phyloP scores from a whole-genome alignment of 768 basidiomycete genomes.

The Naganishia vishniacii region DNA sequence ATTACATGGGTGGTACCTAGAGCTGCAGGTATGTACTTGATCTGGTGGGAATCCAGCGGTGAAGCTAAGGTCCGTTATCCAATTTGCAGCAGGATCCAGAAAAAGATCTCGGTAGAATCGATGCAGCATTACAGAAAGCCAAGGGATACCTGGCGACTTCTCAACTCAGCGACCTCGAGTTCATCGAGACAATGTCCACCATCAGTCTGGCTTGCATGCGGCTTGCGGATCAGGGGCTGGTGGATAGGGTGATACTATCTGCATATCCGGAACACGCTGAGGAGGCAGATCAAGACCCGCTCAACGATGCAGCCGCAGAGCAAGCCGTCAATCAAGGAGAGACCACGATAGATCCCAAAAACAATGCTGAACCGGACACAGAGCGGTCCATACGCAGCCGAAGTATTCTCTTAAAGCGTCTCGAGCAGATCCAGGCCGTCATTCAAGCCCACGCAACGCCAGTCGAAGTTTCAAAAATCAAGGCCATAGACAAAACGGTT shows the following conservation, averaged over 20 bases:
- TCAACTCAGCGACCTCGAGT: constrained; percentile 82
- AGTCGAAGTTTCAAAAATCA: constrained; percentile 75
- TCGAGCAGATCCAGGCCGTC: constrained; percentile 40
- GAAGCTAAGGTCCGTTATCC: not conserved
- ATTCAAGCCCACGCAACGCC: constrained; percentile 60
- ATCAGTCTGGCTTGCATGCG: constrained; percentile 15
- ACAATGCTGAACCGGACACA: not conserved
- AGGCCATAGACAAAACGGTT: constrained; percentile 80
- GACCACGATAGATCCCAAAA: not conserved
- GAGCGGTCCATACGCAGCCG: not conserved
- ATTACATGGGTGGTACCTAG: constrained; percentile 43
- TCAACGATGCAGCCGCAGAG: too few relatives aligned
- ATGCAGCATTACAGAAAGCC: constrained; percentile 62
- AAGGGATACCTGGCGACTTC: constrained; percentile 66
- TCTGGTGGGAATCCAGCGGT: not conserved
- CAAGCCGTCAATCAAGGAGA: too few relatives aligned
- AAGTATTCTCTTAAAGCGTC: constrained; percentile 16
- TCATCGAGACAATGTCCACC: constrained; percentile 49
- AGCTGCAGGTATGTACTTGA: constrained; percentile 41
- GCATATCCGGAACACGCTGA: constrained; percentile 8
- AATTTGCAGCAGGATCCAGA: constrained; percentile 58
- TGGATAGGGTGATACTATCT: constrained; percentile 30
- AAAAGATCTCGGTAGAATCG: constrained; percentile 53
- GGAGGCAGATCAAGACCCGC: constrained; percentile 25
- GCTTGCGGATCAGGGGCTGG: constrained; percentile 47